phyloP scores from a whole-genome alignment of 192 early-diverging fungal genomes.

The Coemansia sp. region DNA sequence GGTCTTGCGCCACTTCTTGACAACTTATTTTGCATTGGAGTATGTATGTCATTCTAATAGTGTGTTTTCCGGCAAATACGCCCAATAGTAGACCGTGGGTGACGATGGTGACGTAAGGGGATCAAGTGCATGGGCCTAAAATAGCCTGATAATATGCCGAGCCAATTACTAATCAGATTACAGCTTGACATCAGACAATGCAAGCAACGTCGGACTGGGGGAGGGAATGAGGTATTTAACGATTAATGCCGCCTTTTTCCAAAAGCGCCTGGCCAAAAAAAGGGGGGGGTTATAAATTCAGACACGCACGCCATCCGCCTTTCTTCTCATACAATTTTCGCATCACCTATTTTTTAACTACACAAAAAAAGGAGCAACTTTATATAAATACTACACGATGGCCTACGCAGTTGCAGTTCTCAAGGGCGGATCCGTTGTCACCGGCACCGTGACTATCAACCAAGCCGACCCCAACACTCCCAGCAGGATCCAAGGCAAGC shows the following conservation, averaged over 20 bases:
- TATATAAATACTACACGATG: conserved; percentile 56
- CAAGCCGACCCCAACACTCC: conserved; percentile 64
- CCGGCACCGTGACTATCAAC: conserved; percentile 69
- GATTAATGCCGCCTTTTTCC: neutral
- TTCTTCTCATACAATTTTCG: neutral
- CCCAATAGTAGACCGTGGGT: too few species aligned
- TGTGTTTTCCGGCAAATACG: too few species aligned
- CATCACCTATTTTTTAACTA: too few species aligned
- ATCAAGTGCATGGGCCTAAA: neutral
- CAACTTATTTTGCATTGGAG: too few species aligned
- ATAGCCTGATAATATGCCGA: neutral
- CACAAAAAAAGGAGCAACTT: too few species aligned
- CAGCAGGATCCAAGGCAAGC: conserved; percentile 56
- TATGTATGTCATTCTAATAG: too few species aligned
- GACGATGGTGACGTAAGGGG: too few species aligned
- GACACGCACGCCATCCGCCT: neutral
- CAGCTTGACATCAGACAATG: neutral
- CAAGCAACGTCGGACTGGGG: neutral
- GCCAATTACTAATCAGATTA: neutral
- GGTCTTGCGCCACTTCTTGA: too few species aligned
- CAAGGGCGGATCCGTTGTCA: conserved; percentile 64
- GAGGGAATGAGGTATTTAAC: neutral
- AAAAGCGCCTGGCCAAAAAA: neutral
- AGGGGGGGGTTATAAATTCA: neutral
- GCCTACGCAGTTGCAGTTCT: conserved; percentile 83